Percentiles rank a stretch among this genome's conserved stretches.
Conservation (phyloP, 768 basidiomycete genomes). For the Daedaleopsis sinensis region DNA sequence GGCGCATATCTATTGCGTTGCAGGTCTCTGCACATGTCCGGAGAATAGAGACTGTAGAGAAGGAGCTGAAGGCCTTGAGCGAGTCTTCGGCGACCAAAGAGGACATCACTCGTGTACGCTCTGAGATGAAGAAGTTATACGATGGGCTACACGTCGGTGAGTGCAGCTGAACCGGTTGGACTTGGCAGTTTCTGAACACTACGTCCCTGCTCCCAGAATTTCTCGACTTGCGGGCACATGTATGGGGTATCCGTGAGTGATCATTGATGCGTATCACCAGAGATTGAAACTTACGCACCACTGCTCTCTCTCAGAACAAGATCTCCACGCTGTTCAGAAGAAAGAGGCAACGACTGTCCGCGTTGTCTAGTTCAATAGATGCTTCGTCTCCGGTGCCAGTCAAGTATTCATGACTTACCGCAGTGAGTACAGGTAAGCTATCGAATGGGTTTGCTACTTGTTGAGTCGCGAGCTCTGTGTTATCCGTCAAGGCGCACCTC, state of each 20-base stretch:
- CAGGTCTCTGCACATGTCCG: conserved; percentile 84
- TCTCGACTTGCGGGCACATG: conserved; percentile 77
- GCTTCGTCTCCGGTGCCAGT: background rate
- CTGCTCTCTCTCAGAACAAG: conserved; percentile 67
- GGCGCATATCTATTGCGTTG: background rate
- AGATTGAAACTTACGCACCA: background rate
- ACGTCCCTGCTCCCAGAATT: conserved; percentile 53
- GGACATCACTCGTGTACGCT: conserved; percentile 72
- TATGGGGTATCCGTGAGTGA: conserved; percentile 86
- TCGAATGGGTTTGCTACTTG: too few relatives aligned
- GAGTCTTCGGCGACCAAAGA: conserved; percentile 74
- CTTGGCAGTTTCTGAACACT: too few relatives aligned
- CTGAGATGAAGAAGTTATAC: conserved; percentile 86
- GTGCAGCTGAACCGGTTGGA: conserved; percentile 24
- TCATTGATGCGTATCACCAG: background rate
- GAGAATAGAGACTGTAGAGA: conserved; percentile 86
- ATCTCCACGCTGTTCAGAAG: conserved; percentile 73
- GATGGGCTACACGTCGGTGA: conserved; percentile 80
- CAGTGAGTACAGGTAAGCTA: background rate
- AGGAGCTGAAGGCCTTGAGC: conserved; percentile 78
- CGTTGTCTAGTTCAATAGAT: conserved; percentile 35
- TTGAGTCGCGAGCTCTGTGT: too few relatives aligned
- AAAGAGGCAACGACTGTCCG: conserved; percentile 65
- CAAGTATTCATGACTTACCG: background rate
- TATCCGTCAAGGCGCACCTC: too few relatives aligned